A percentile compares a stretch with the other conserved stretches of the same genome.
Conservation (phyloP, 257 asterid genomes). For the Voacanga thouarsii region DNA sequence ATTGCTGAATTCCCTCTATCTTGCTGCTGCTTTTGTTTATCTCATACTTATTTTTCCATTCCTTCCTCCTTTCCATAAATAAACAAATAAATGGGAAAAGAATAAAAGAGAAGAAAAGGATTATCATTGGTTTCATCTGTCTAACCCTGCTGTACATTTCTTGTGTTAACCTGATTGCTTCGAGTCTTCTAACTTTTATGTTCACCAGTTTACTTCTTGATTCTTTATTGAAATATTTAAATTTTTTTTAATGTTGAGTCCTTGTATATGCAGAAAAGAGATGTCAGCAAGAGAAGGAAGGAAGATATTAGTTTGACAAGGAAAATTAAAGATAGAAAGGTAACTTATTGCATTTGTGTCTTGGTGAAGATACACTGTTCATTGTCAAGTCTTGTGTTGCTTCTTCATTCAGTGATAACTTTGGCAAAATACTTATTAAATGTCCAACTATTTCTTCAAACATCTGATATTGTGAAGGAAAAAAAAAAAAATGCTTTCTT, state of each 20-base stretch:
- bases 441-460: background rate
- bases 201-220: conserved; percentile 9
- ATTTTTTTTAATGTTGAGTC: background rate
- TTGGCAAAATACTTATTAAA: background rate
- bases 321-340: conserved; percentile 81
- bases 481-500: background rate
- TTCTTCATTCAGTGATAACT: background rate
- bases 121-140: background rate
- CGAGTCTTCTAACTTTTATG: background rate
- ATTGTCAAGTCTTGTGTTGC: background rate
- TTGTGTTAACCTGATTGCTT: background rate
- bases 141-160: background rate
- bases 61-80: background rate
- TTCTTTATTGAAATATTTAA: background rate
- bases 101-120: background rate
- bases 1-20: background rate
- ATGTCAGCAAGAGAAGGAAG: conserved; percentile 70
- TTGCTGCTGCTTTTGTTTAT: background rate
- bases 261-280: conserved; percentile 62
- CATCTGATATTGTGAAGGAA: background rate
- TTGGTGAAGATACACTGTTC: background rate
- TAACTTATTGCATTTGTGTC: conserved; percentile 15
- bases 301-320: conserved; percentile 56
- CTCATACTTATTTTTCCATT: background rate
- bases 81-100: background rate